A percentile compares a stretch with the other conserved stretches of the same genome.
Evolutionary conservation across 441 rosid genomes (phyloP).

Genomic region (Gossypium lobatum): DNA sequence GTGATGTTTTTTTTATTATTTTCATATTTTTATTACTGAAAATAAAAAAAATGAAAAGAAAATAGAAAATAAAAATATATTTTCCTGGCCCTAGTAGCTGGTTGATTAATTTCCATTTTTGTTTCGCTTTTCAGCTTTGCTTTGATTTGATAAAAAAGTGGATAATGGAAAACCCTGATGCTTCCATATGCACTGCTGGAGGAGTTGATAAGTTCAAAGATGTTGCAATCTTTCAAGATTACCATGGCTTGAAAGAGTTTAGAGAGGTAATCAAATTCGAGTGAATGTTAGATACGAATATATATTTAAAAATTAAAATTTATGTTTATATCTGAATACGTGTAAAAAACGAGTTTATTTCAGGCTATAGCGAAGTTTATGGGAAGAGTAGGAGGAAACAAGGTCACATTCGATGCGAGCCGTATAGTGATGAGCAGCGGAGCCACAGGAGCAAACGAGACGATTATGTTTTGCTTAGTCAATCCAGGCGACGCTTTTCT

Average conservation of each 20-base stretch:
- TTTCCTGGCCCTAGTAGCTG: too few relatives aligned
- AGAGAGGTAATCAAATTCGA: conserved; percentile 25
- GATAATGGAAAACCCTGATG: conserved; percentile 38
- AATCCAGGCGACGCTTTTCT: conserved; percentile 56
- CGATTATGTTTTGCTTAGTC: conserved; percentile 50
- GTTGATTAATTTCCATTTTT: neutral
- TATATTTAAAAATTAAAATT: too few relatives aligned
- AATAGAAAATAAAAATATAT: too few relatives aligned
- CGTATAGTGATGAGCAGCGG: conserved; percentile 58
- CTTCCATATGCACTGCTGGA: conserved; percentile 51
- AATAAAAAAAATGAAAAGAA: too few relatives aligned
- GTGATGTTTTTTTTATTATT: too few relatives aligned
- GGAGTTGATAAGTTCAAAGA: conserved; percentile 43
- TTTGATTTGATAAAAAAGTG: conserved; percentile 45
- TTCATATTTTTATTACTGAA: too few relatives aligned
- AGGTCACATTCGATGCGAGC: conserved; percentile 32
- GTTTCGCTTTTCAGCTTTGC: conserved; percentile 35
- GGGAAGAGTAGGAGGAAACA: conserved; percentile 40
- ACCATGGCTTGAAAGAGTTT: conserved; percentile 48
- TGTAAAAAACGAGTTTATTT: neutral
- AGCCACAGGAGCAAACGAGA: conserved; percentile 58
- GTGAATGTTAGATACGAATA: neutral
- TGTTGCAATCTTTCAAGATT: conserved; percentile 47
- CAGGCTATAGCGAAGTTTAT: conserved; percentile 52
- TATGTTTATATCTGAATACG: too few relatives aligned